Base-by-base conservation (phyloP, 2,329 filamentous ascomycete species). In the Atkinsonella texensis region DNA sequence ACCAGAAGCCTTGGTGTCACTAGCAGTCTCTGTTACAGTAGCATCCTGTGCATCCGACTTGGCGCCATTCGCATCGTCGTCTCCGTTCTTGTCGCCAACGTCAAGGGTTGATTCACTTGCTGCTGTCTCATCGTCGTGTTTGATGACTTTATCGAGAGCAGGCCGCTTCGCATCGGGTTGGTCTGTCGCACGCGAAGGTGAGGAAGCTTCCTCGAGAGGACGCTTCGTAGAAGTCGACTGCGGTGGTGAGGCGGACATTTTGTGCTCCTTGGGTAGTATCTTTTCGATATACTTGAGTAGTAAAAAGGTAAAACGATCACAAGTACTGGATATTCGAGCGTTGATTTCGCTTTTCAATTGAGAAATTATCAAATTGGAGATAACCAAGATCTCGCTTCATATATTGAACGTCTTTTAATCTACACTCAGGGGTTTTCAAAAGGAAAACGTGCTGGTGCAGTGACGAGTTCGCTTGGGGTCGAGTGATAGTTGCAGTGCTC, bases 151-250 rank as follows among this genome's bases (percentile, higher is more conserved):
- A 72, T 97, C 91, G 56, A 98, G 81, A 40, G 93, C 93, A 47
- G 89, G 93, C 60, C 93, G 87, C 75, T 98, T 98, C 56, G 93
- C 93, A 61, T 98, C 93, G 50, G 94, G 93, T 67, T 96, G 90
- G 63, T 97, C 93, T 65, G 81, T 89, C 40, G 86, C 85, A 56
- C 87, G 87, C 33, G 89, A 95, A 38, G 93, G 93, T 10, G 93
- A 98, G 17, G 93, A 97, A 11, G 91, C 87, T 66, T 97, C 93
- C 76, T 98, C 93, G 58, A 98, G 82, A 55, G 93, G 93, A 64
- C 93, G 89, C 80, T 98, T 98, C 56, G 80, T 75, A 61, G 81
- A 84, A 53, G 83, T 85, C 48, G 81, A 80, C 55, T 76, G 75
- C 56, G 75, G 71, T 32, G 80, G 81, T 58, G 80, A 89, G 57